A percentile compares a stretch with the other conserved stretches of the same genome.
phyloP scores from a whole-genome alignment of 2,329 filamentous ascomycete species.

The Fusarium torulosum region DNA sequence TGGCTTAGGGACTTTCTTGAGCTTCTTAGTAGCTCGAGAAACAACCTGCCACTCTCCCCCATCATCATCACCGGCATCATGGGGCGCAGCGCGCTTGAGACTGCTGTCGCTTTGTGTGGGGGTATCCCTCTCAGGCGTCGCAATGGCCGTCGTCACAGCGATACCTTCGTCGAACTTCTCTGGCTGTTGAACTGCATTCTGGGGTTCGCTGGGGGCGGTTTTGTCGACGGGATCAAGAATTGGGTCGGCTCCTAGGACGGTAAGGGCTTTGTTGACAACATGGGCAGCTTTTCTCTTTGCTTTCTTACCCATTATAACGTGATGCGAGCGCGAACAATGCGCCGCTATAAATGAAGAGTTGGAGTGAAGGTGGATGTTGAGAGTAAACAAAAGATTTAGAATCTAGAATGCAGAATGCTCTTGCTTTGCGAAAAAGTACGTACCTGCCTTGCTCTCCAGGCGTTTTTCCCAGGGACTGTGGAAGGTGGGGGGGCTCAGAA shows the following conservation, averaged over 20 bases:
- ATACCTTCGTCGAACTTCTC: slow-evolving; percentile 19
- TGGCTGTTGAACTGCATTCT: slow-evolving; percentile 19
- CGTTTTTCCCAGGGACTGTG: slow-evolving; percentile 5
- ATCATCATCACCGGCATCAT: slow-evolving; percentile 58
- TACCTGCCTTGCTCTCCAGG: slow-evolving; percentile 12
- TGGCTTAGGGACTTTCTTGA: slow-evolving; percentile 70
- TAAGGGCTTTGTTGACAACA: slow-evolving; percentile 35
- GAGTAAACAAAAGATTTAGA: slow-evolving; percentile 26
- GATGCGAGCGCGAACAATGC: slow-evolving; percentile 18
- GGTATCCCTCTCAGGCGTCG: slow-evolving; percentile 25
- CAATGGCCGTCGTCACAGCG: slow-evolving; percentile 14
- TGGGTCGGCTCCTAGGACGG: slow-evolving; percentile 33
- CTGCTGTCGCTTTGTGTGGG: slow-evolving; percentile 54
- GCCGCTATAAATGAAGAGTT: slow-evolving; percentile 19
- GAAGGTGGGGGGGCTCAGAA: neutral
- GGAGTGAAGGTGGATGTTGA: slow-evolving; percentile 16
- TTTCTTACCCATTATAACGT: slow-evolving; percentile 46
- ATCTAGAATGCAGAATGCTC: slow-evolving; percentile 17
- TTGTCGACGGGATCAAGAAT: slow-evolving; percentile 17
- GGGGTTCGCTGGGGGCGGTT: slow-evolving; percentile 12
- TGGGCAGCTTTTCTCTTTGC: slow-evolving; percentile 33
- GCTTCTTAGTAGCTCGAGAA: slow-evolving; percentile 66
- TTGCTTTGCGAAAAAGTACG: slow-evolving; percentile 33
- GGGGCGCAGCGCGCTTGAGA: slow-evolving; percentile 63
- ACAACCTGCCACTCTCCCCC: slow-evolving; percentile 68